Percentiles rank a stretch among this genome's conserved stretches.
phyloP scores from a whole-genome alignment of 768 basidiomycete genomes.

The Amanita inopinata region DNA sequence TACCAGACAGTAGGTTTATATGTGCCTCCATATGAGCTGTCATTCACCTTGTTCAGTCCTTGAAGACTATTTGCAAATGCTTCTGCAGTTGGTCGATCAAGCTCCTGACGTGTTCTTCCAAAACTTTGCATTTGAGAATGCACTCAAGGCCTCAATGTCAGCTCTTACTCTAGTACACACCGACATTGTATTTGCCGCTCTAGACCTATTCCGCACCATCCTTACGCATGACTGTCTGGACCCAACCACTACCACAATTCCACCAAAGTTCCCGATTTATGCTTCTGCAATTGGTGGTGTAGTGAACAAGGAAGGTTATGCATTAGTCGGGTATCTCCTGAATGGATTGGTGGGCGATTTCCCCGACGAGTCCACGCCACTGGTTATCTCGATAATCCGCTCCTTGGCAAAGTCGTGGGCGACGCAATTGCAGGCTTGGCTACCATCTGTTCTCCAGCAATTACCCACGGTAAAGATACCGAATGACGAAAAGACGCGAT shows the following conservation, averaged over 20 bases:
- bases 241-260: constrained; percentile 28
- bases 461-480: constrained; percentile 55
- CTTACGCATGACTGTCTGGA: constrained; percentile 65
- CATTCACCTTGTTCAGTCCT: constrained; percentile 46
- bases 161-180: constrained; percentile 76
- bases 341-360: constrained; percentile 79
- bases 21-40: not conserved
- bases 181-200: constrained; percentile 71
- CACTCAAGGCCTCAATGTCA: constrained; percentile 67
- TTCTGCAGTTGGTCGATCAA: constrained; percentile 55
- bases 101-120: constrained; percentile 73
- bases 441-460: constrained; percentile 61
- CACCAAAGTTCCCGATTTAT: constrained; percentile 55
- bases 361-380: constrained; percentile 71
- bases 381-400: constrained; percentile 72
- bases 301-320: constrained; percentile 63
- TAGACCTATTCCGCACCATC: constrained; percentile 73
- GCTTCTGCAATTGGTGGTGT: constrained; percentile 50
- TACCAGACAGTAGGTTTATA: constrained; percentile 77
- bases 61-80: constrained; percentile 86
- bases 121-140: constrained; percentile 66
- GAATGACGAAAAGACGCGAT: constrained; percentile 55
- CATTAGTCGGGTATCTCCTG: constrained; percentile 60
- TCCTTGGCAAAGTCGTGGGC: constrained; percentile 60
- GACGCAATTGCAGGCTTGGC: constrained; percentile 58